These are phyloP conservation scores for Raddia distichophylla DNA, from an alignment of 176 grass and related monocot genomes.

Conservation along the genomic window DNA sequence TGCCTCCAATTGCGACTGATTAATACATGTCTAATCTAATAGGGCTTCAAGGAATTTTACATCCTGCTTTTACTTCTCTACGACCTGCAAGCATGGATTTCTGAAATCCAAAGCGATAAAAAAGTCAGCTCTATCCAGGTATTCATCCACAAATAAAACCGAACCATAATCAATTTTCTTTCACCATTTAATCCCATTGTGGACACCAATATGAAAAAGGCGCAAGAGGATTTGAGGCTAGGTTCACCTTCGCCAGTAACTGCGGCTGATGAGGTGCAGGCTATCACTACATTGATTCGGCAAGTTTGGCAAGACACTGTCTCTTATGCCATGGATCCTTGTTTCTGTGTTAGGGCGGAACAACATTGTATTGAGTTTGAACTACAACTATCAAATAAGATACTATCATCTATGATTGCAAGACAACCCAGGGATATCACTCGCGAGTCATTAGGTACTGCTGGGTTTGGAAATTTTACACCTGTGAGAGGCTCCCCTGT, in stretches of 20 bases:
- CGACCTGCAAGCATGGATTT: too few species aligned
- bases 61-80: too few species aligned
- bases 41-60: too few species aligned
- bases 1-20: too few species aligned
- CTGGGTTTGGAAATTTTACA: not conserved
- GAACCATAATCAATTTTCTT: not conserved
- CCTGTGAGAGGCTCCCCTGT: not conserved
- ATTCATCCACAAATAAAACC: not conserved
- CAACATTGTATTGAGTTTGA: not conserved
- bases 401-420: constrained; percentile 23
- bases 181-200: not conserved
- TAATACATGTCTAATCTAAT: too few species aligned
- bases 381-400: constrained; percentile 1
- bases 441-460: not conserved
- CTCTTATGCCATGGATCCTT: not conserved
- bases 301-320: not conserved
- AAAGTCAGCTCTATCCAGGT: too few species aligned
- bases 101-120: too few species aligned
- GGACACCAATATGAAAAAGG: not conserved
- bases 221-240: not conserved
- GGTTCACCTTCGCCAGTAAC: not conserved
- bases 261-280: not conserved
- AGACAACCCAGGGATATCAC: not conserved
- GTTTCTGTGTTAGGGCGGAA: not conserved
- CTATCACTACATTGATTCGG: constrained; percentile 1